Percentiles rank a stretch among this genome's conserved stretches.
phyloP scores from a whole-genome alignment of 768 basidiomycete genomes.

The Rhodotorula diobovata region DNA sequence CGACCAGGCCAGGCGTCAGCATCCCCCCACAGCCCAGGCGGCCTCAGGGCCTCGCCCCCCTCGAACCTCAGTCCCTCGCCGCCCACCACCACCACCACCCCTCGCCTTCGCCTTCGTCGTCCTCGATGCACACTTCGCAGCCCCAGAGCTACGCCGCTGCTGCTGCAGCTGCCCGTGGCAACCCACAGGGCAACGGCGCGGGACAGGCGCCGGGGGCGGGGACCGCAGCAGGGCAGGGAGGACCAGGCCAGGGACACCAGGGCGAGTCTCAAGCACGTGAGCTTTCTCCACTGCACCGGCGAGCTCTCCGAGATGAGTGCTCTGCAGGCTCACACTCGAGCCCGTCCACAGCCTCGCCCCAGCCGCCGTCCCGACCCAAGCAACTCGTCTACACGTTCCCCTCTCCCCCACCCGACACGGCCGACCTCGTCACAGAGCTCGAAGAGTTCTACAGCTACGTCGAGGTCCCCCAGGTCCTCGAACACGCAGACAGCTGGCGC shows the following conservation, averaged over 20 bases:
- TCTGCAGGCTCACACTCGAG: rapidly evolving
- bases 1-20: background rate
- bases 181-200: background rate
- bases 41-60: background rate
- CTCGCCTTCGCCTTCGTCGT: background rate
- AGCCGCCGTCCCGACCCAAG: conserved; percentile 18
- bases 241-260: background rate
- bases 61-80: background rate
- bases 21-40: background rate
- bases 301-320: background rate
- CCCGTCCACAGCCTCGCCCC: background rate
- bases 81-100: background rate
- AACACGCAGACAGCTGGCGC: conserved; percentile 36
- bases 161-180: too few species aligned
- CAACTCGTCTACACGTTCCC: conserved; percentile 40
- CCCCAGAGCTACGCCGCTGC: conserved; percentile 5
- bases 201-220: background rate
- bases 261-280: background rate
- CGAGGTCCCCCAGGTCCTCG: conserved; percentile 78
- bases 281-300: too few species aligned
- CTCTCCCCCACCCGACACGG: conserved; percentile 60
- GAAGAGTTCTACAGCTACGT: conserved; percentile 98
- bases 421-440: conserved; percentile 90
- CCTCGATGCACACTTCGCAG: background rate
- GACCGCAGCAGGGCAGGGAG: too few species aligned